These are phyloP conservation scores for Leersia perrieri DNA, from an alignment of 176 grass and related monocot genomes.

Conservation along the genomic window DNA sequence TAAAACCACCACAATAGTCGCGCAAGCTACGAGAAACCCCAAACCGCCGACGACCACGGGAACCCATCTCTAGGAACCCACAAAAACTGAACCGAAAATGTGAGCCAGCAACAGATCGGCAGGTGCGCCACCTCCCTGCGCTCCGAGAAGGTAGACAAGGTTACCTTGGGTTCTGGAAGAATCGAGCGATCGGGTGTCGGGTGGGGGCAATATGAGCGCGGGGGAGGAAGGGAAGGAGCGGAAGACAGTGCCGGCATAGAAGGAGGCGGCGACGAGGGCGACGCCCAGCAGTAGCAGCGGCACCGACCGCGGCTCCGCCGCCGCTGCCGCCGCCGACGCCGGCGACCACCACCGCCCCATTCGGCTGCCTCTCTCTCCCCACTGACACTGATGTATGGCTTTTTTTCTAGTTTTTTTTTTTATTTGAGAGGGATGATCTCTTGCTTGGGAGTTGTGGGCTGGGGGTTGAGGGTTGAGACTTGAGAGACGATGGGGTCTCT, in stretches of 20 bases:
- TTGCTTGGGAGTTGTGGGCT: background rate
- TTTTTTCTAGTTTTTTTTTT: background rate
- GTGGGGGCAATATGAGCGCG: conserved; percentile 5
- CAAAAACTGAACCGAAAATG: background rate
- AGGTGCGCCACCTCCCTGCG: too few relatives aligned
- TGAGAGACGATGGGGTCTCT: too few relatives aligned
- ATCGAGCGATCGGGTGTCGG: conserved; percentile 9
- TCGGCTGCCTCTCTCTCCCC: conserved; percentile 15
- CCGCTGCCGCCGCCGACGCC: conserved; percentile 27
- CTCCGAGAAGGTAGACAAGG: background rate
- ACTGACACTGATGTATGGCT: conserved; percentile 21
- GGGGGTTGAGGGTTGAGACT: too few relatives aligned
- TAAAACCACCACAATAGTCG: background rate
- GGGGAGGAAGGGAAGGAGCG: conserved; percentile 38
- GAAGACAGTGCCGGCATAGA: conserved; percentile 87
- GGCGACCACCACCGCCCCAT: conserved; percentile 41
- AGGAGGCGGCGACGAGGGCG: conserved; percentile 58
- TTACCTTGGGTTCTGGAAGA: conserved; percentile 32
- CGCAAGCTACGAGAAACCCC: background rate
- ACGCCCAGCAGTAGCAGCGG: conserved; percentile 54
- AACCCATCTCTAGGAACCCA: background rate
- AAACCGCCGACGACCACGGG: background rate
- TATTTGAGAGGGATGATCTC: background rate
- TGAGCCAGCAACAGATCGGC: background rate
- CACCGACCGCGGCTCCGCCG: conserved; percentile 49